Evolutionary conservation across 2,329 filamentous ascomycete species (phyloP), one percentile per base, ranked within the genome.

Genomic region (Colletotrichum sp.): DNA sequence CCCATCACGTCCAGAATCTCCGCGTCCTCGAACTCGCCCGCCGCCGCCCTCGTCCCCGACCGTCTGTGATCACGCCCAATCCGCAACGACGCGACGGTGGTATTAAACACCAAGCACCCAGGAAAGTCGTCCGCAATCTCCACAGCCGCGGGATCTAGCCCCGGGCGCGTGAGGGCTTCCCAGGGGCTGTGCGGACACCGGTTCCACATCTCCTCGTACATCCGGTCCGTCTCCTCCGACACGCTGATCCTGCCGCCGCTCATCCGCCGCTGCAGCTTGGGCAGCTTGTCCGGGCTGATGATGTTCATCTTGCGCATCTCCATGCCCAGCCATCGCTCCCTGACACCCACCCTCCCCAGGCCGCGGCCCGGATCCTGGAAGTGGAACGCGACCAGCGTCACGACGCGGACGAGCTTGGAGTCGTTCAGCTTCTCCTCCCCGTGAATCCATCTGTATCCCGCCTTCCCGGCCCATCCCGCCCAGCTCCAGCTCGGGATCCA

Each of bases 401-500:
- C 71, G 30, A 73, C n/a, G 9, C 71, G 55, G 4, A 69, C 65
- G 9, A 69, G 71, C 71, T 73, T 68, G 15, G 26, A 48, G 13
- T 72, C 55, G 3, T 36, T 39, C 1, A 72, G 71, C 36, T 39
- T 24, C n/a, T 36, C 48, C 36, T 72, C 26, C 5, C 64, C 36
- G 15, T 52, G 64, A 3, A 68, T 24, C 71, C 71, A 68, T 4
- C 55, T 24, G 24, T 72, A 72, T 13, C 64, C 57, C 8, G 64
- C 64, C 1, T 52, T 52, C 13, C 52, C 36, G 6, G 6, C 36
- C 71, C 71, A 74, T 12, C 57, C 72, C 28, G 72, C 72, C 72
- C 72, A 75, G 15, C 60, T 71, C 72, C 72, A 75, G 26, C 67
- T 75, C 13, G 72, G 72, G 1, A 75, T 39, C 68, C 62, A 57